These are phyloP conservation scores for Ustilago crameri DNA, from an alignment of 1,284 basidiomycete species.

Conservation along the genomic window DNA sequence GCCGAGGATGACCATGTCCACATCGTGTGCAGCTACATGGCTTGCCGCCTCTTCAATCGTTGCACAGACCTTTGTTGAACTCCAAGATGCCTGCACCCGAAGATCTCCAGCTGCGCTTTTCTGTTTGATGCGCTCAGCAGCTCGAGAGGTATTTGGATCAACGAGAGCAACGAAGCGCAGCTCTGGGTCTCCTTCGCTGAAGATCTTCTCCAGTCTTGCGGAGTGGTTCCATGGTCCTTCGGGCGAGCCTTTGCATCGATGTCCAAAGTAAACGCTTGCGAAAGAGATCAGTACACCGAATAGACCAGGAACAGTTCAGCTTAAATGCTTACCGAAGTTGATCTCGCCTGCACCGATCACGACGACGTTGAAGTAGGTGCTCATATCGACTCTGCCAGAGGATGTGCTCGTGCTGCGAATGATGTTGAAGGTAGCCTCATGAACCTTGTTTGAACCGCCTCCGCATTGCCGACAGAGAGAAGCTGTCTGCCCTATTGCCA, in stretches of 20 bases:
- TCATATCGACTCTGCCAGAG: conserved; percentile 5
- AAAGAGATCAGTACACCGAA: not conserved
- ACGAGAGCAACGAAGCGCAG: conserved; percentile 52
- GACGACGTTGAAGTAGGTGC: conserved; percentile 22
- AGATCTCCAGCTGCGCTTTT: conserved; percentile 8
- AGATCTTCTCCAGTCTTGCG: conserved; percentile 20
- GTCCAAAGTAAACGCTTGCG: not conserved
- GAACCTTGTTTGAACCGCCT: too few relatives aligned
- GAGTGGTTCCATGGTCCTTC: conserved; percentile 53
- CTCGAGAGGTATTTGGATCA: conserved; percentile 46
- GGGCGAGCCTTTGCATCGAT: conserved; percentile 17
- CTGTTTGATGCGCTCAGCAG: conserved; percentile 29
- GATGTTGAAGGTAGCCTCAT: too few relatives aligned
- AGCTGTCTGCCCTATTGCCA: too few relatives aligned
- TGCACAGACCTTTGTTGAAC: conserved; percentile 9
- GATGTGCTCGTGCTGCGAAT: too few relatives aligned
- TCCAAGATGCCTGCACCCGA: conserved; percentile 8
- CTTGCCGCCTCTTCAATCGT: conserved; percentile 11
- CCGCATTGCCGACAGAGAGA: too few relatives aligned
- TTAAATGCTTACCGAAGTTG: conserved; percentile 46
- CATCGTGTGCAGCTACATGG: not conserved
- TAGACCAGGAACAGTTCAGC: too few relatives aligned
- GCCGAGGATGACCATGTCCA: conserved; percentile 50
- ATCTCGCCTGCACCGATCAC: conserved; percentile 47
- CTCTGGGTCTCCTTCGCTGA: conserved; percentile 6